phyloP scores from a whole-genome alignment of 2,329 filamentous ascomycete genomes.

The Aureobasidium uvarum region DNA sequence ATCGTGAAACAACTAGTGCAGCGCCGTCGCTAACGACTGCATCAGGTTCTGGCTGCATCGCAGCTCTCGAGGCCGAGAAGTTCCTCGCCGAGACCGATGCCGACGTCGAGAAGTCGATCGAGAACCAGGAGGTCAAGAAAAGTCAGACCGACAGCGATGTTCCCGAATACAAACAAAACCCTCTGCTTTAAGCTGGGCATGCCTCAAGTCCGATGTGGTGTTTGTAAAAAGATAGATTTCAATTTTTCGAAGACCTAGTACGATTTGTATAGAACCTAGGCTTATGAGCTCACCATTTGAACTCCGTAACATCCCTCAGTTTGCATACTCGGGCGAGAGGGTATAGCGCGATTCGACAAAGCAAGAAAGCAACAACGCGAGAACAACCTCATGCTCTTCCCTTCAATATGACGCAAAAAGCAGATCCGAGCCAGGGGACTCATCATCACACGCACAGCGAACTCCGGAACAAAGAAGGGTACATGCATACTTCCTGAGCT shows the following conservation, averaged over 20 bases:
- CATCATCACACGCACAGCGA: background rate
- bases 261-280: slow-evolving; percentile 2
- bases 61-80: slow-evolving; percentile 93
- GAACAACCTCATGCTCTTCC: background rate
- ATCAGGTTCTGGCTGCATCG: slow-evolving; percentile 86
- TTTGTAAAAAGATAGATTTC: slow-evolving; percentile 22
- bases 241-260: background rate
- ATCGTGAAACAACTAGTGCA: background rate
- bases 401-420: background rate
- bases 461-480: background rate
- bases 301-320: background rate
- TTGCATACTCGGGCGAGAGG: slow-evolving; percentile 16
- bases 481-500: background rate
- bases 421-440: background rate
- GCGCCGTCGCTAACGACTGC: slow-evolving; percentile 27
- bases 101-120: slow-evolving; percentile 46
- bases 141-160: slow-evolving; percentile 50
- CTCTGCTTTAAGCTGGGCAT: slow-evolving; percentile 52
- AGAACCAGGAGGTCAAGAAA: slow-evolving; percentile 53
- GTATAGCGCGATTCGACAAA: slow-evolving; percentile 18
- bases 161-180: slow-evolving; percentile 63
- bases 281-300: background rate
- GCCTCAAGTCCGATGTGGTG: background rate
- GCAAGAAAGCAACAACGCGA: background rate
- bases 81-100: slow-evolving; percentile 81